A percentile compares a stretch with the other conserved stretches of the same genome.
These are phyloP conservation scores for Salix exigua DNA, from an alignment of 345 rosid species.

Conservation along the genomic window DNA sequence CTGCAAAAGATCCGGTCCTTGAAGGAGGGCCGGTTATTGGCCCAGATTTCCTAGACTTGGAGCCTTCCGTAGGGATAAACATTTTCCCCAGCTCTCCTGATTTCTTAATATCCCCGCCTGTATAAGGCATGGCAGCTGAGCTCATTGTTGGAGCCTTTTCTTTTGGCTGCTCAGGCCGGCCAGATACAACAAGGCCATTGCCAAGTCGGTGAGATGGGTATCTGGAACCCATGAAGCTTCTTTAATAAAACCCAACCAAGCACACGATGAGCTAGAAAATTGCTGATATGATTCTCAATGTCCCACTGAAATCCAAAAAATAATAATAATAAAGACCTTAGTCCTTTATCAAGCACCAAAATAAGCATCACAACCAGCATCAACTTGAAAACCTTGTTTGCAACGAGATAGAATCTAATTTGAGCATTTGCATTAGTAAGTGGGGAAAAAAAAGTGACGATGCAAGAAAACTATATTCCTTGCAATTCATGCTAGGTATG, in stretches of 20 bases:
- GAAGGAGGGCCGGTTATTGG: conserved; percentile 18
- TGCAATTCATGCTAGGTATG: background rate
- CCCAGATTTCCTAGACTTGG: conserved; percentile 25
- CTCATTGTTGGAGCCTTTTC: conserved; percentile 89
- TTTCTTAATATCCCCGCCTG: conserved; percentile 89
- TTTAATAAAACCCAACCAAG: background rate
- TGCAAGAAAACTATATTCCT: background rate
- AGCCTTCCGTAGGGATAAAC: conserved; percentile 21
- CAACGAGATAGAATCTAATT: background rate
- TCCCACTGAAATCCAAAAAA: background rate
- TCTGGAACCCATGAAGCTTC: conserved; percentile 49
- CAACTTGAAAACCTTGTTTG: no score
- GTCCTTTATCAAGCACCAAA: background rate
- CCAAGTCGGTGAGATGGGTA: conserved; percentile 91
- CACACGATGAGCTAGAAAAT: background rate
- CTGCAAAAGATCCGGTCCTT: conserved; percentile 24
- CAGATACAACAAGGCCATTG: conserved; percentile 88
- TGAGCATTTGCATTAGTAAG: background rate
- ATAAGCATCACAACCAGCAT: background rate
- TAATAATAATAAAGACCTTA: background rate
- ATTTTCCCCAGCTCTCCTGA: conserved; percentile 81
- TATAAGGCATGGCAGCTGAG: conserved; percentile 87
- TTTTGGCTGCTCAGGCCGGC: conserved; percentile 88
- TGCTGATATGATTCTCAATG: background rate
- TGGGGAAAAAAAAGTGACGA: background rate